A percentile compares a stretch with the other conserved stretches of the same genome.
Evolutionary conservation across 352 stramenopile genomes (phyloP).

Genomic region (Pythium aristosporum): DNA sequence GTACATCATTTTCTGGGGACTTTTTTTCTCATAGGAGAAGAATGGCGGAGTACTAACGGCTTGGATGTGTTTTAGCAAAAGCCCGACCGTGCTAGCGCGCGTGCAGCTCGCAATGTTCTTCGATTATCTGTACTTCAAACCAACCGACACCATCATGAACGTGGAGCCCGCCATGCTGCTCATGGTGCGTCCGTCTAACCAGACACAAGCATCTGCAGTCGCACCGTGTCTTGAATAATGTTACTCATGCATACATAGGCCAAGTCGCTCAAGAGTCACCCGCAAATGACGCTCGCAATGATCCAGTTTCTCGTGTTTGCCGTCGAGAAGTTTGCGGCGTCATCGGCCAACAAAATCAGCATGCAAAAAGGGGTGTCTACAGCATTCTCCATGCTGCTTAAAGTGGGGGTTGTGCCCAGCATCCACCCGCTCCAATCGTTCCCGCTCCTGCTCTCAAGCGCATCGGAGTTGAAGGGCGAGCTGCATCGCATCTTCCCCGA

Average conservation of each 20-base stretch:
- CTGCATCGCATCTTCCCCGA: slow-evolving; percentile 83
- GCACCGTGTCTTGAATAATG: background rate
- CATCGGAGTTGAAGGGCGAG: slow-evolving; percentile 65
- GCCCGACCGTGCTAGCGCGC: slow-evolving; percentile 58
- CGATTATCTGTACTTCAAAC: slow-evolving; percentile 85
- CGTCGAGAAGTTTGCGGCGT: slow-evolving; percentile 84
- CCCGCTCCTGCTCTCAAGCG: slow-evolving; percentile 60
- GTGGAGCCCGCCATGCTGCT: slow-evolving; percentile 82
- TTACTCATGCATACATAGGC: slow-evolving; percentile 33
- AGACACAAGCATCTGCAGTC: background rate
- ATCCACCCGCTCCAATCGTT: slow-evolving; percentile 78
- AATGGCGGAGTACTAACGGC: background rate
- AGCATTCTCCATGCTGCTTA: slow-evolving; percentile 69
- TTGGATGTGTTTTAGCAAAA: slow-evolving; percentile 49
- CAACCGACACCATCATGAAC: slow-evolving; percentile 79
- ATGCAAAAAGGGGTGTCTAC: slow-evolving; percentile 86
- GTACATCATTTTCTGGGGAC: slow-evolving; percentile 31
- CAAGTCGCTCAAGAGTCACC: slow-evolving; percentile 85
- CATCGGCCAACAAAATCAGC: slow-evolving; percentile 61
- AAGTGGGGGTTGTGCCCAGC: slow-evolving; percentile 70
- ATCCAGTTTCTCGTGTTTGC: slow-evolving; percentile 85
- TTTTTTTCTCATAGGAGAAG: background rate
- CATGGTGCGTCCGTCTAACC: slow-evolving; percentile 46
- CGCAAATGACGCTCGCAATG: slow-evolving; percentile 80
- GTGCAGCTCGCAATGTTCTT: slow-evolving; percentile 88